phyloP scores from a whole-genome alignment of 495 filamentous ascomycete species.

The Trypethelium eluteriae region DNA sequence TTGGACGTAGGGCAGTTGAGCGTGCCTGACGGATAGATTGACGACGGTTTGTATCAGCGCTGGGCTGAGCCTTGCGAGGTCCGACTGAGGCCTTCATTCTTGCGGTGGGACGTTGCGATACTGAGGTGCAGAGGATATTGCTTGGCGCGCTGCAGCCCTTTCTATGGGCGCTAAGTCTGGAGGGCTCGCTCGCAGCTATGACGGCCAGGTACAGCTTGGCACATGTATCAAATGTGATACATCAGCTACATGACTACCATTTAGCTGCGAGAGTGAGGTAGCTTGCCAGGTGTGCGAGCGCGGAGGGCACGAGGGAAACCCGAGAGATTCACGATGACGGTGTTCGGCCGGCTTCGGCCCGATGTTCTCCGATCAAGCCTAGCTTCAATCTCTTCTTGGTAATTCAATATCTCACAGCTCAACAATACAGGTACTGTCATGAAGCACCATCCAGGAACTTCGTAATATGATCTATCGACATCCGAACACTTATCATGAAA shows the following conservation, averaged over 20 bases:
- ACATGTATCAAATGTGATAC: not conserved
- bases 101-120: not conserved
- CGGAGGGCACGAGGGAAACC: not conserved
- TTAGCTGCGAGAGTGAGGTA: not conserved
- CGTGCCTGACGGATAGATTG: constrained; percentile 29
- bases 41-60: not conserved
- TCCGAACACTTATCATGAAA: not conserved
- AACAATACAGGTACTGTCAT: too few relatives aligned
- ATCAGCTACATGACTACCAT: not conserved
- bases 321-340: not conserved
- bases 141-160: not conserved
- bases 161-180: not conserved
- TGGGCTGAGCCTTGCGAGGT: not conserved
- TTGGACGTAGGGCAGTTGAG: constrained; percentile 51
- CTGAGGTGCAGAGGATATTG: not conserved
- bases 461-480: not conserved
- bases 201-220: not conserved
- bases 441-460: too few relatives aligned
- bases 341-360: not conserved
- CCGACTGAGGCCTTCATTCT: not conserved
- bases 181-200: not conserved
- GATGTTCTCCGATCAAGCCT: not conserved
- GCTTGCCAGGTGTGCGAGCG: not conserved
- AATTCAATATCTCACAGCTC: too few relatives aligned
- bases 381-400: not conserved